Evolutionary conservation across 2,329 filamentous ascomycete genomes (phyloP).

Genomic region (Aaosphaeria pasadenensis): DNA sequence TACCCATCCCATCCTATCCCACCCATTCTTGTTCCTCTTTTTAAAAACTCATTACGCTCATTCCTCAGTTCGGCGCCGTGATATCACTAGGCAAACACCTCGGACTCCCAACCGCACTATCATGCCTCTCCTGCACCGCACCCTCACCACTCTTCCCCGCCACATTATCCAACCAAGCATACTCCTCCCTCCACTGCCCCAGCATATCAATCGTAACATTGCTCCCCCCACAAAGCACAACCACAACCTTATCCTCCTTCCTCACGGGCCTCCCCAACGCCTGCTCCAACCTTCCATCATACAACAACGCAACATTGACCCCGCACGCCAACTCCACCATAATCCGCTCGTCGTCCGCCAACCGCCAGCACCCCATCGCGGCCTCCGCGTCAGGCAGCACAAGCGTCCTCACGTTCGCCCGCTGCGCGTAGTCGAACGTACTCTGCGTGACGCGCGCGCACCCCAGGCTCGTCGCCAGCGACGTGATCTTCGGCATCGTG

Average conservation of each 20-base stretch:
- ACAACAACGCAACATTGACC: constrained; percentile 66
- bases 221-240: constrained; percentile 75
- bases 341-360: constrained; percentile 78
- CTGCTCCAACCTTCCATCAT: constrained; percentile 6
- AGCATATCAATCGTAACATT: constrained; percentile 53
- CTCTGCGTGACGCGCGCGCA: constrained; percentile 66
- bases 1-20: too few relatives aligned
- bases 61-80: constrained; percentile 1
- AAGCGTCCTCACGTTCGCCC: constrained; percentile 54
- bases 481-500: constrained; percentile 69
- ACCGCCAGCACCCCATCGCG: constrained; percentile 69
- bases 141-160: constrained; percentile 1
- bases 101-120: neutral
- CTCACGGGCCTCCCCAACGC: constrained; percentile 43
- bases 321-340: constrained; percentile 85
- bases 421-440: constrained; percentile 63
- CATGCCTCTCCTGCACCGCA: neutral
- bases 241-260: constrained; percentile 68
- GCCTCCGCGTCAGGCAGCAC: constrained; percentile 76
- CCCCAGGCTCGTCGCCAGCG: constrained; percentile 71
- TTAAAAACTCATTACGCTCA: too few relatives aligned
- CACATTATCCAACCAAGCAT: constrained; percentile 14
- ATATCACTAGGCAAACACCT: constrained; percentile 7
- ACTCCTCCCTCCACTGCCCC: constrained; percentile 46
- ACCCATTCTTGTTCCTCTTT: too few relatives aligned